These are phyloP conservation scores for Solanum chaucha DNA, from an alignment of 257 asterid genomes.

Conservation along the genomic window DNA sequence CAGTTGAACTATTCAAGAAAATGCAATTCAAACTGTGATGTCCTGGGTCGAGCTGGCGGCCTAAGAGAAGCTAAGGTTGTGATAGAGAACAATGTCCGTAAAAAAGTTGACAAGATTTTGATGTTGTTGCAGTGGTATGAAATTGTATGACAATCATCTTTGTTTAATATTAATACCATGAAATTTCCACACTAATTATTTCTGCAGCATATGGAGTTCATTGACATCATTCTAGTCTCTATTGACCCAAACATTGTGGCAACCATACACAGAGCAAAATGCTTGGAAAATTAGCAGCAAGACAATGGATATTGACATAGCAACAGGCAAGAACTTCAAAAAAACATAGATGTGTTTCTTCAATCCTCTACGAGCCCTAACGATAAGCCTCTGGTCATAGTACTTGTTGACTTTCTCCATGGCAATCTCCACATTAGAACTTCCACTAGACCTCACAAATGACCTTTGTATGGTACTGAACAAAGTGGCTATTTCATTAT, in stretches of 20 bases:
- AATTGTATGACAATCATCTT: neutral
- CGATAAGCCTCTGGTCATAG: conserved; percentile 9
- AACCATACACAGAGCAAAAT: conserved; percentile 32
- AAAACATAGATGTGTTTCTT: conserved; percentile 8
- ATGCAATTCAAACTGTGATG: conserved; percentile 28
- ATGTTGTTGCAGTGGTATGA: neutral
- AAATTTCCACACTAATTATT: neutral
- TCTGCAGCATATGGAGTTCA: neutral
- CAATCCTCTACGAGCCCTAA: conserved; percentile 14
- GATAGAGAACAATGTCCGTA: conserved; percentile 38
- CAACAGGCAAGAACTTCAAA: conserved; percentile 13
- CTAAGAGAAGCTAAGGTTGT: conserved; percentile 38
- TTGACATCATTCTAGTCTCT: neutral
- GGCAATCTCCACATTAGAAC: conserved; percentile 23
- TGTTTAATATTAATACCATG: neutral
- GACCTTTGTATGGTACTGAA: conserved; percentile 35
- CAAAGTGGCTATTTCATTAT: conserved; percentile 27
- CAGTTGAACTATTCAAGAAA: conserved; percentile 34
- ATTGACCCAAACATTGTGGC: neutral
- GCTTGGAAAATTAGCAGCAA: conserved; percentile 26
- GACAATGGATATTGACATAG: conserved; percentile 12
- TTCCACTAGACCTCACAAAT: neutral
- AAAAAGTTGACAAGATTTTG: neutral
- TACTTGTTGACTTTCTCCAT: conserved; percentile 24
- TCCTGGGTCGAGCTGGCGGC: conserved; percentile 45